phyloP scores from a whole-genome alignment of 371 early-diverging fungal species.

The Circinella minor region DNA sequence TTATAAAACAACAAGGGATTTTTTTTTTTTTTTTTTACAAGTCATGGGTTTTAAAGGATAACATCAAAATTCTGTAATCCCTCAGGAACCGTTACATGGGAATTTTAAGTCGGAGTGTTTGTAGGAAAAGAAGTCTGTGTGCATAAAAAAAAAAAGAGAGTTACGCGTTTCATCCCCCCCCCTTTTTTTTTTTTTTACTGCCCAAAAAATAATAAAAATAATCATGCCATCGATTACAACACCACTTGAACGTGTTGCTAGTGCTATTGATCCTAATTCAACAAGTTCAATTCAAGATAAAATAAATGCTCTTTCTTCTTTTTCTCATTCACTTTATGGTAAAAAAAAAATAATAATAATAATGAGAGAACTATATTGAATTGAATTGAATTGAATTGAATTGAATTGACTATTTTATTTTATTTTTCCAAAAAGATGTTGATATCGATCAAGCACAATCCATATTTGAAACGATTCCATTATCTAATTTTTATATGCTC shows the following conservation, averaged over 20 bases:
- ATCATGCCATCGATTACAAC: conserved; percentile 30
- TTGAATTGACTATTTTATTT: not conserved
- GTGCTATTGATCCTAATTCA: conserved; percentile 27
- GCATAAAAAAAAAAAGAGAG: too few species aligned
- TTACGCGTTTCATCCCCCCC: too few species aligned
- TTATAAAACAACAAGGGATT: too few species aligned
- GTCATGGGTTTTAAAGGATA: too few species aligned
- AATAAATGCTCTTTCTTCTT: conserved; percentile 29
- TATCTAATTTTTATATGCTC: conserved; percentile 33
- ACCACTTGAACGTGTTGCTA: conserved; percentile 31
- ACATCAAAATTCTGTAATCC: too few species aligned
- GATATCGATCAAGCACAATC: conserved; percentile 28
- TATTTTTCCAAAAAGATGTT: conserved; percentile 3
- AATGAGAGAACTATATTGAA: not conserved
- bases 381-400: too few species aligned
- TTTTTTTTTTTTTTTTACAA: too few species aligned
- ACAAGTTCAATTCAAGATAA: conserved; percentile 28
- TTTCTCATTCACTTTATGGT: conserved; percentile 38
- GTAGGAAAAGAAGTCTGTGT: too few species aligned
- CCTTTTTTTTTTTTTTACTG: too few species aligned
- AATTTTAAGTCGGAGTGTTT: too few species aligned
- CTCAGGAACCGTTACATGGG: too few species aligned
- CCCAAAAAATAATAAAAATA: not conserved
- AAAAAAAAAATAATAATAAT: not conserved
- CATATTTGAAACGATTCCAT: conserved; percentile 28